A percentile compares a stretch with the other conserved stretches of the same genome.
phyloP scores from a whole-genome alignment of 805 yeast genomes.

The Yamadazyma laniorum region DNA sequence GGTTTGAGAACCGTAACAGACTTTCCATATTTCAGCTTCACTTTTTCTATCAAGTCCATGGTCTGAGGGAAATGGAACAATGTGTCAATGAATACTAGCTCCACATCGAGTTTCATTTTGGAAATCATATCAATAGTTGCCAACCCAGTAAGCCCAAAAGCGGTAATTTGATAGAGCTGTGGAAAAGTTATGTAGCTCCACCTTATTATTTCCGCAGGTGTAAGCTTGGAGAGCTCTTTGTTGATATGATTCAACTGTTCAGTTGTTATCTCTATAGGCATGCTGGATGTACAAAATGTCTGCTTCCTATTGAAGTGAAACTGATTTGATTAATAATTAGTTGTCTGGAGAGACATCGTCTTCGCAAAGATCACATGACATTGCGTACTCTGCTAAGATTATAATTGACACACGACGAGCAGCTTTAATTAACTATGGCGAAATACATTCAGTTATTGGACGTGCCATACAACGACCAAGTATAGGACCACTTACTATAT shows the following conservation, averaged over 20 bases:
- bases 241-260: constrained; percentile 15
- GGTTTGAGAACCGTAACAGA: constrained; percentile 71
- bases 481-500: neutral
- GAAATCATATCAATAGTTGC: constrained; percentile 83
- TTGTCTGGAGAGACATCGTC: no score
- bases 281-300: constrained; percentile 1
- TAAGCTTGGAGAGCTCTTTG: constrained; percentile 9
- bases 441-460: constrained; percentile 1
- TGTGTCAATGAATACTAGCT: constrained; percentile 84
- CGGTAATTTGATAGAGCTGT: constrained; percentile 83
- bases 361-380: constrained; percentile 7
- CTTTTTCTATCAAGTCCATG: constrained; percentile 60
- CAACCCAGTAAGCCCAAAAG: constrained; percentile 90
- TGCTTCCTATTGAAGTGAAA: no score
- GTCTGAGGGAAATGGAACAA: constrained; percentile 96
- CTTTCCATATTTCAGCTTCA: constrained; percentile 54
- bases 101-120: constrained; percentile 43
- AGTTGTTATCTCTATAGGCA: constrained; percentile 10
- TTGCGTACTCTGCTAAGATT: no score
- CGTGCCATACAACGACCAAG: neutral
- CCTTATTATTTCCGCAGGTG: constrained; percentile 70
- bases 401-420: neutral
- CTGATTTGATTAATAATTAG: neutral
- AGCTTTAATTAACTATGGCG: neutral
- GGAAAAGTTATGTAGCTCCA: constrained; percentile 90